Base-by-base conservation (phyloP, 2,329 filamentous ascomycete genomes). In the Colletotrichum liaoningense region DNA sequence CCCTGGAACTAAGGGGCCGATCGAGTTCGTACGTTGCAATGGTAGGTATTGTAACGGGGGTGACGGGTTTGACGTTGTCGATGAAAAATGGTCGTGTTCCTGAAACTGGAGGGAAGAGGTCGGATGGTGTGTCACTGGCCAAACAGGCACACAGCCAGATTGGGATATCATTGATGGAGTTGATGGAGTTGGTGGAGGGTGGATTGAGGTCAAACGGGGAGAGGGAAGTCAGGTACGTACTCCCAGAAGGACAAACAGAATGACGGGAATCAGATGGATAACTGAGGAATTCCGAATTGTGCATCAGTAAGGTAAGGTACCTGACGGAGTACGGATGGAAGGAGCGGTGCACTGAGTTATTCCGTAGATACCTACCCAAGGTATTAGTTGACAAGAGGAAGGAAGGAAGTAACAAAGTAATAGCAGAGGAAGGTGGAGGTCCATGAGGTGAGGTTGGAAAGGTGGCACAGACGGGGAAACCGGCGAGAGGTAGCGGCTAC, bases 391-490 rank as follows among this genome's bases (percentile, higher is more conserved):
- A 62, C 46, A 57, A 30, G 9, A 54, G n/a, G 22, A 46, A 62
- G 66, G 60, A 46, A 62, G 66, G 60, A 71, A 56, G 33, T 49
- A 65, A 65, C 46, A 22, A 52, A 55, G 65, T 60, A 64, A 19
- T n/a, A n/a, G 16, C 8, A 14, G 38, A 42, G 42, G 42, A 49
- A 55, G 55, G 24, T 57, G 9, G 58, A 62, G 49, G n/a, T 24
- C n/a, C 60, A 73, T 70, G 72, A 72, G 38, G 72, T 72, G 69
- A 74, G 59, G 68, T 74, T 74, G 60, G 52, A 60, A 62, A 67
- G 63, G 68, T 67, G 72, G 68, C 63, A 72, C 56, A 63, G 72
- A 68, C 67, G 63, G 60, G 71, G 35, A 52, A 72, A 68, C 46
- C 72, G 54, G 38, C 38, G 19, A 63, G 22, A 72, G 57, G 72